Evolutionary conservation across 2,329 filamentous ascomycete species (phyloP).

Genomic region (Fusarium austroafricanum): DNA sequence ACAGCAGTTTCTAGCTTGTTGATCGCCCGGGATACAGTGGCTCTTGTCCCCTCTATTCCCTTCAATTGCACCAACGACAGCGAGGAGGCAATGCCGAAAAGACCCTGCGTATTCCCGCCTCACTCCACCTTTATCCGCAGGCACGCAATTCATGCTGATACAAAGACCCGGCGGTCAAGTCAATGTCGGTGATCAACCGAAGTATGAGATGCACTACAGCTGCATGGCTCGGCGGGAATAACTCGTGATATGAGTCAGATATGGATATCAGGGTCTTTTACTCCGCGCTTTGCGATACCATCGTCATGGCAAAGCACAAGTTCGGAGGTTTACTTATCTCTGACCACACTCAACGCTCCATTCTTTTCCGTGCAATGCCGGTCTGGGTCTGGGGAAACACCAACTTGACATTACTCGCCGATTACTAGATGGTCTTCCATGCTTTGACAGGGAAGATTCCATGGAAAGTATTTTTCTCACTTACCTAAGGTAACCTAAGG

Average conservation of each 20-base stretch:
- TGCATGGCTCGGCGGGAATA: conserved; percentile 10
- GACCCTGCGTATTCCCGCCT: conserved; percentile 29
- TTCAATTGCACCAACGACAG: conserved; percentile 14
- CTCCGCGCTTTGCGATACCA: conserved; percentile 12
- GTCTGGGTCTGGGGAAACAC: conserved; percentile 38
- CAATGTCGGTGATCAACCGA: conserved; percentile 16
- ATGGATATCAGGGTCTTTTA: conserved; percentile 20
- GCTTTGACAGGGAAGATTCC: conserved; percentile 33
- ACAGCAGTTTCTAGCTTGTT: conserved; percentile 20
- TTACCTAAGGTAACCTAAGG: conserved; percentile 3
- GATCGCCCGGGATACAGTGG: conserved; percentile 28
- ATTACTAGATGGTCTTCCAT: conserved; percentile 11
- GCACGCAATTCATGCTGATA: conserved; percentile 12
- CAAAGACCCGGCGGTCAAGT: conserved; percentile 31
- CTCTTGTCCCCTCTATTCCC: neutral
- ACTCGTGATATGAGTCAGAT: conserved; percentile 28
- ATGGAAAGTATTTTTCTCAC: conserved; percentile 19
- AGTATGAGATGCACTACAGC: conserved; percentile 8
- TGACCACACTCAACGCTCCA: conserved; percentile 28
- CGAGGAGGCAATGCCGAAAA: conserved; percentile 12
- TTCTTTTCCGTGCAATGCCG: conserved; percentile 28
- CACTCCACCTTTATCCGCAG: conserved; percentile 35
- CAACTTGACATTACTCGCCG: conserved; percentile 19
- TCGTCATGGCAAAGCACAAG: conserved; percentile 17
- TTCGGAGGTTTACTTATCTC: conserved; percentile 1